A percentile compares a stretch with the other conserved stretches of the same genome.
Conservation (phyloP, 108 stramenopile species). For the Nitzschia sp. region DNA sequence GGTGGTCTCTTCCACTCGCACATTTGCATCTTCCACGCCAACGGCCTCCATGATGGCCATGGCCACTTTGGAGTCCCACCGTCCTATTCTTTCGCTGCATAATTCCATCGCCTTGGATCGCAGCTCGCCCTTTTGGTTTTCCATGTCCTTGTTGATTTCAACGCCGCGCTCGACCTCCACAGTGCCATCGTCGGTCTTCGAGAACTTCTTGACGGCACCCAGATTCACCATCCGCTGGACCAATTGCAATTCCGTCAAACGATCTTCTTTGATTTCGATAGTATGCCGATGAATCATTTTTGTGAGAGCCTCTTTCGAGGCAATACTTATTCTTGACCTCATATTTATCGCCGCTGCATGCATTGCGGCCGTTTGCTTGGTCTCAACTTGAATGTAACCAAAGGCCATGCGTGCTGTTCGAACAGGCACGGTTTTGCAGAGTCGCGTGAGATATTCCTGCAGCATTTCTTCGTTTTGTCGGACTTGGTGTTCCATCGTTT, state of each 20-base stretch:
- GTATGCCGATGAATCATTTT: conserved; percentile 65
- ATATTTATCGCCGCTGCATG: conserved; percentile 57
- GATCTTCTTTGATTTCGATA: conserved; percentile 57
- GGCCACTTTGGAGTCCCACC: conserved; percentile 73
- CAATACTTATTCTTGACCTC: conserved; percentile 54
- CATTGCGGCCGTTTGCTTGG: conserved; percentile 57
- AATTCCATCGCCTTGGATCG: conserved; percentile 40
- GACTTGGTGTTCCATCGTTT: conserved; percentile 42
- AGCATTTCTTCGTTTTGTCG: conserved; percentile 59
- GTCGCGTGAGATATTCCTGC: conserved; percentile 46
- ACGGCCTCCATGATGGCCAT: conserved; percentile 76
- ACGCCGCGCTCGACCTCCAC: conserved; percentile 39
- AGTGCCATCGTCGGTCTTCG: conserved; percentile 24
- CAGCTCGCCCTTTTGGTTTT: conserved; percentile 8
- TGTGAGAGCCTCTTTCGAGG: conserved; percentile 47
- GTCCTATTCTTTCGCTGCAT: conserved; percentile 61
- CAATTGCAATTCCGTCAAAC: conserved; percentile 55
- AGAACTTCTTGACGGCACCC: conserved; percentile 44
- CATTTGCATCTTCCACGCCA: conserved; percentile 73
- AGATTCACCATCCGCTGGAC: conserved; percentile 72
- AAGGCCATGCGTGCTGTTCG: conserved; percentile 79
- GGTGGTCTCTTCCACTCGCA: conserved; percentile 79
- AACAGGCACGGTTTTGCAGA: conserved; percentile 63
- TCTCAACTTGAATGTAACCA: conserved; percentile 67
- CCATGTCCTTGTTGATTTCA: conserved; percentile 32